Evolutionary conservation across 495 filamentous ascomycete genomes (phyloP).

Genomic region (Aspergillus incahuasiensis): DNA sequence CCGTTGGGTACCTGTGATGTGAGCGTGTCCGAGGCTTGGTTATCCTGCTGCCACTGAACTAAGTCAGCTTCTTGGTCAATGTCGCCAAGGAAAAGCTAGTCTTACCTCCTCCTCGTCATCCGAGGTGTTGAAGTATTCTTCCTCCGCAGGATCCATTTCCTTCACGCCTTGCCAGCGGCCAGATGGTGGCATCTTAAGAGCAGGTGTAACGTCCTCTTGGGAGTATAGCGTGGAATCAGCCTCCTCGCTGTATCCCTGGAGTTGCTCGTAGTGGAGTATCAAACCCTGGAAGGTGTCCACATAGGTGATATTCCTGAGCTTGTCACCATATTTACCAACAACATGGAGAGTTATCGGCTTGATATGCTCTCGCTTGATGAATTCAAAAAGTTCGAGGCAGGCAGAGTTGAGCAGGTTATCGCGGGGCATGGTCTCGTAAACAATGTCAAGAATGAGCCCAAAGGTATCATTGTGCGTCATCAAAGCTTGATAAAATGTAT

Average conservation of each 20-base stretch:
- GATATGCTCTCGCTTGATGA: constrained; percentile 79
- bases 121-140: constrained; percentile 89
- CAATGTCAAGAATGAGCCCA: constrained; percentile 81
- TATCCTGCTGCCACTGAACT: constrained; percentile 34
- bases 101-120: constrained; percentile 82
- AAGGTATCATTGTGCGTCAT: constrained; percentile 81
- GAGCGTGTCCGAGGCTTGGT: constrained; percentile 19
- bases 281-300: constrained; percentile 80
- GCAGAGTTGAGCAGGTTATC: constrained; percentile 94
- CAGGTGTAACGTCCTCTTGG: constrained; percentile 45
- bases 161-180: constrained; percentile 72
- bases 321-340: constrained; percentile 84
- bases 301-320: constrained; percentile 72
- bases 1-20: constrained; percentile 29
- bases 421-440: constrained; percentile 87
- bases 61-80: constrained; percentile 15
- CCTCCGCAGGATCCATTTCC: constrained; percentile 83
- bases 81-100: background rate
- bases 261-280: constrained; percentile 74
- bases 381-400: constrained; percentile 93
- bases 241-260: constrained; percentile 59
- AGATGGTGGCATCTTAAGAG: constrained; percentile 52
- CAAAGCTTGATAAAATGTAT: constrained; percentile 88
- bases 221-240: constrained; percentile 51
- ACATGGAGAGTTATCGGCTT: constrained; percentile 79